A percentile compares a stretch with the other conserved stretches of the same genome.
These are phyloP conservation scores for Aspergillus sp. DNA, from an alignment of 2,329 filamentous ascomycete species.

Conservation along the genomic window DNA sequence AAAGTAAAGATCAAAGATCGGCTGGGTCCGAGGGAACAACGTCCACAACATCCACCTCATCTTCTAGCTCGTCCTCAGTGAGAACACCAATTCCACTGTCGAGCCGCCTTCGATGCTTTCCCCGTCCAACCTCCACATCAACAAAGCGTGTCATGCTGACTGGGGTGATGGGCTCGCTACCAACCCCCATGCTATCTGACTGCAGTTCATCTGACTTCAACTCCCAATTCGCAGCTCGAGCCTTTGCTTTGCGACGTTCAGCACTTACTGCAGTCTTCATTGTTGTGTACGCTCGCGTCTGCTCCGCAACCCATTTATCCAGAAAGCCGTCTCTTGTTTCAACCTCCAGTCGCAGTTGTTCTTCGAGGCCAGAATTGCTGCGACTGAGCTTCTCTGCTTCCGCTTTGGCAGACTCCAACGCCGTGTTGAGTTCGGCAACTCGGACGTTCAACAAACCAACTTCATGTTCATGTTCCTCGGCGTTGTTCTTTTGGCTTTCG, in stretches of 20 bases:
- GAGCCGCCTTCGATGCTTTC: slow-evolving; percentile 37
- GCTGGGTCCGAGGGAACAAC: slow-evolving; percentile 28
- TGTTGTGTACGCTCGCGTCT: slow-evolving; percentile 32
- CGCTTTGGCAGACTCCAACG: slow-evolving; percentile 35
- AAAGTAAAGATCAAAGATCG: slow-evolving; percentile 16
- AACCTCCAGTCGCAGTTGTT: slow-evolving; percentile 37
- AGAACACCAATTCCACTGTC: slow-evolving; percentile 44
- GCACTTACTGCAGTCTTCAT: slow-evolving; percentile 40
- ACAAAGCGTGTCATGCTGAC: slow-evolving; percentile 42
- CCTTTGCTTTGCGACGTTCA: slow-evolving; percentile 41
- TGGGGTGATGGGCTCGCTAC: slow-evolving; percentile 45
- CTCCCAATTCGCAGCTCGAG: slow-evolving; percentile 42
- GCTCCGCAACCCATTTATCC: slow-evolving; percentile 34
- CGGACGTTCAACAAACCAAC: slow-evolving; percentile 42
- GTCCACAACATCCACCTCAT: slow-evolving; percentile 35
- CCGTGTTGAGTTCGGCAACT: slow-evolving; percentile 42
- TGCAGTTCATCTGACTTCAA: slow-evolving; percentile 38
- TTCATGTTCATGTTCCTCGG: slow-evolving; percentile 33
- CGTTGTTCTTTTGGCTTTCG: slow-evolving; percentile 23
- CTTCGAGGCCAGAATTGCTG: slow-evolving; percentile 37
- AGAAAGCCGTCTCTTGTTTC: slow-evolving; percentile 35
- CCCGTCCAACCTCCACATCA: slow-evolving; percentile 42
- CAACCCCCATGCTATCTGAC: slow-evolving; percentile 27
- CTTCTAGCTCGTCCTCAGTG: slow-evolving; percentile 30
- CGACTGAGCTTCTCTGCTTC: slow-evolving; percentile 38